These are phyloP conservation scores for Phoma sp. DNA, from an alignment of 2,329 filamentous ascomycete species.

Conservation along the genomic window DNA sequence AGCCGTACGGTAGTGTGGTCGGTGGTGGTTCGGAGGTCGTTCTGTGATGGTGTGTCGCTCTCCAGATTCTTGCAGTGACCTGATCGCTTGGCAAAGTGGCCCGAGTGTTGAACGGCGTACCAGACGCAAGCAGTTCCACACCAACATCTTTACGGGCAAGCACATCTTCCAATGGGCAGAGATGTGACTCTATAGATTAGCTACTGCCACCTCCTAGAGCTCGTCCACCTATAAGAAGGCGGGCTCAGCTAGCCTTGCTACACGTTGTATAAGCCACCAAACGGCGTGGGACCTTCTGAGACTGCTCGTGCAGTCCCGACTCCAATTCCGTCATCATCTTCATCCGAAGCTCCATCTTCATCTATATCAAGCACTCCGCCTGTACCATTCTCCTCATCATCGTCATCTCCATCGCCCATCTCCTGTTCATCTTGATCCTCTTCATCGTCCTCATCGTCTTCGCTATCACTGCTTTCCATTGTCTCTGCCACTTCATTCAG, in stretches of 20 bases:
- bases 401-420: slow-evolving; percentile 17
- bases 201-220: too few species aligned
- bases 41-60: slow-evolving; percentile 21
- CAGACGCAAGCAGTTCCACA: background rate
- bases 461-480: slow-evolving; percentile 17
- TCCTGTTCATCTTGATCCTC: slow-evolving; percentile 25
- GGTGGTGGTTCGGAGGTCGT: slow-evolving; percentile 35
- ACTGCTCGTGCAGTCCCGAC: slow-evolving; percentile 18
- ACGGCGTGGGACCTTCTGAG: slow-evolving; percentile 30
- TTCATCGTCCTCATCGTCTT: slow-evolving; percentile 25
- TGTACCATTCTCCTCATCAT: slow-evolving; percentile 18
- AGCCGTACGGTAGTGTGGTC: slow-evolving; percentile 29
- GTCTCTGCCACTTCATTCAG: slow-evolving; percentile 28
- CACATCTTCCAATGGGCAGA: background rate
- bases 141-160: background rate
- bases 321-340: slow-evolving; percentile 22
- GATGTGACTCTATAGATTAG: too few species aligned
- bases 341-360: slow-evolving; percentile 23
- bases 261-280: slow-evolving; percentile 32
- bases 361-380: slow-evolving; percentile 19
- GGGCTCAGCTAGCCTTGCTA: slow-evolving; percentile 1
- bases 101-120: background rate
- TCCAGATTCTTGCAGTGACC: slow-evolving; percentile 16
- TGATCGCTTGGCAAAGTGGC: slow-evolving; percentile 25
- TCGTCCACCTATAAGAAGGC: too few species aligned